These are phyloP conservation scores for Cladorrhinum samala DNA, from an alignment of 495 filamentous ascomycete genomes.

Conservation along the genomic window DNA sequence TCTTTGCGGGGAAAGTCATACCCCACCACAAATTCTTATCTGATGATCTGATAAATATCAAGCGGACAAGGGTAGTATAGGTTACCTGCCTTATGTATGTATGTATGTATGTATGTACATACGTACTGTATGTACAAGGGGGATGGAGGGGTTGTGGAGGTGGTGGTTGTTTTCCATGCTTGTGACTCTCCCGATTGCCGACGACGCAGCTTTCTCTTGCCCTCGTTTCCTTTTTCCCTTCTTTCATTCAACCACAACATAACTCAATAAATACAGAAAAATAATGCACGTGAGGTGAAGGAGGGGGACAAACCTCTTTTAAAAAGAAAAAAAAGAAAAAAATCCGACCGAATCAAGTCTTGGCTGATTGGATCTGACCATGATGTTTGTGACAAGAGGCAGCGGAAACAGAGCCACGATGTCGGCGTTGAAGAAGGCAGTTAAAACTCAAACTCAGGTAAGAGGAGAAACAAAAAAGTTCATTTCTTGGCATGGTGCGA, in stretches of 20 bases:
- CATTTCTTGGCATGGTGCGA: no score
- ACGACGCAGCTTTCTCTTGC: neutral
- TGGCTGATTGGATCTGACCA: no score
- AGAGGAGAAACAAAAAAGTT: neutral
- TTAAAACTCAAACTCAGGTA: neutral
- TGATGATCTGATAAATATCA: slow-evolving; percentile 18
- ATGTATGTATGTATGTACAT: neutral
- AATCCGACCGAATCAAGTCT: no score
- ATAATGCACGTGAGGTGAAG: no score
- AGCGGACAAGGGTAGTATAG: neutral
- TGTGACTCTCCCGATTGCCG: no score
- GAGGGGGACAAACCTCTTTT: no score
- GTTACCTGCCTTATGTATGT: neutral
- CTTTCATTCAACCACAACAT: neutral
- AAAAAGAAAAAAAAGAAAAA: no score
- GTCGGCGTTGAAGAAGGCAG: neutral
- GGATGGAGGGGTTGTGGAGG: no score
- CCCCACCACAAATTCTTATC: slow-evolving; percentile 1
- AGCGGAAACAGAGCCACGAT: no score
- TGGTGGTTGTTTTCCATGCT: no score
- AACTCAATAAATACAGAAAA: no score
- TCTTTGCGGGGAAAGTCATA: neutral
- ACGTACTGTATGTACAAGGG: neutral
- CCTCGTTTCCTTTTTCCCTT: neutral
- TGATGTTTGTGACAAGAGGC: neutral